Base-by-base conservation (phyloP, 108 stramenopile genomes). In the Fistulifera solaris region DNA sequence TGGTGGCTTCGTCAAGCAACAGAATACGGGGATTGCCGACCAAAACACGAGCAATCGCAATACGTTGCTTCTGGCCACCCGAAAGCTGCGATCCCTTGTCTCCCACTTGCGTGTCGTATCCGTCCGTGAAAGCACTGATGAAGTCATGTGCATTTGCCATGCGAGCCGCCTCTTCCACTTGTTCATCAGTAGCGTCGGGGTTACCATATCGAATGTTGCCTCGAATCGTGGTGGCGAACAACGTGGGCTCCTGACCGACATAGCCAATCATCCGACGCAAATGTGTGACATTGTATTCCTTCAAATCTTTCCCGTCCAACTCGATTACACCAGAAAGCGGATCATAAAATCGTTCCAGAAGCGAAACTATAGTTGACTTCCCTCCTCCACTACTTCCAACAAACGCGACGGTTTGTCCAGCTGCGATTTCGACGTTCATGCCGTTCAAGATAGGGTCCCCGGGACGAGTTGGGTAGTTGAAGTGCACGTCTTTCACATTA, bases 111-210 rank as follows among this genome's bases (percentile, higher is more conserved):
- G 85, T 85, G 26, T 82, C 72, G 53, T 72, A 90, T 1, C 71
- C 87, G 25, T 91, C 74, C 0, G 85, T 75, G 49, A 93, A 73
- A 0, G 44, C 40, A 15, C 19, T 48, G 43, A 95, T 87, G 58
- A 95, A 95, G 59, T 89, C 85, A 56, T 94, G 71, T 0, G 96
- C 96, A 63, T 94, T 94, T 5, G 96, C 94, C 23, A 64, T 57
- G 51, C 71, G 85, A 0, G 94, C 94, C 0, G 95, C 98, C 27
- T 76, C 76, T 38, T 77, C 73, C 26, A 97, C 76, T 49, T 89
- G 63, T 42, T 83, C 75, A 7, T 59, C 62, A 6, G 78, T 81
- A 3, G 79, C 75, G 61, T 45, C 38, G 14, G 80, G 76, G 14
- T 67, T 64, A 6, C 98, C 98, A 52, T 92, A 84, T 7, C 58